Evolutionary conservation across 495 filamentous ascomycete genomes (phyloP), one percentile per base, ranked within the genome.

Genomic region (Podospora conica): DNA sequence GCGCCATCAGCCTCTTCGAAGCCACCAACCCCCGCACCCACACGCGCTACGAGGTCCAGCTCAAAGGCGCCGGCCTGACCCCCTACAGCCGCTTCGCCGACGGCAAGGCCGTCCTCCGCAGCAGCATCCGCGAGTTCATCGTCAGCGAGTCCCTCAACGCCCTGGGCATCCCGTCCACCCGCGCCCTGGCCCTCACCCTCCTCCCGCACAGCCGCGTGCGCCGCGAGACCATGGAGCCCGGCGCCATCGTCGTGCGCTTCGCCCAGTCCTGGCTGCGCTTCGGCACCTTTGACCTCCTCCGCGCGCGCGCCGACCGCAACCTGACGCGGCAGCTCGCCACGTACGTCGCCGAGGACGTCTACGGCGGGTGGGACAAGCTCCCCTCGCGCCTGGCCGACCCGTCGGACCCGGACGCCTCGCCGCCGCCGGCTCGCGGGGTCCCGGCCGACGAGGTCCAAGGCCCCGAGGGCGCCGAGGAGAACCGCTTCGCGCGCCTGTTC

Each of bases 51-150:
- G 95, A 98, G 76, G 73, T 98, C 9, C 95, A 97, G 73, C 82
- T 98, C 58, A 98, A 96, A 77, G 95, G 95, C 23, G 94, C 95
- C 25, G 95, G 95, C 3, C 80, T 86, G 68, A 98, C 95, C 3
- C 95, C 95, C 0, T 98, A 98, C 75, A 95, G 91, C 22, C 89
- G 95, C 12, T 98, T 98, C 70, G 95, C 95, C n/a, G 95, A 98
- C 77, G 95, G 95, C 27, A 94, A 95, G 73, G 95, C 95, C 3
- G 95, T 98, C 11, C 81, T 98, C 22, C 80, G 95, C 57, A 93
- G 89, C 27, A 94, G 90, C 72, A 96, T 98, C 65, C 86, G 95
- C 40, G 95, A 98, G 82, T 98, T 92, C 68, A 74, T 98, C 40
- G 92, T 96, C 24, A 93, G 89, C 58, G 95, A 98, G 81, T 84